Conservation (phyloP, 2,329 filamentous ascomycete species). For the Ophiocordyceps camponoti-saundersi region DNA sequence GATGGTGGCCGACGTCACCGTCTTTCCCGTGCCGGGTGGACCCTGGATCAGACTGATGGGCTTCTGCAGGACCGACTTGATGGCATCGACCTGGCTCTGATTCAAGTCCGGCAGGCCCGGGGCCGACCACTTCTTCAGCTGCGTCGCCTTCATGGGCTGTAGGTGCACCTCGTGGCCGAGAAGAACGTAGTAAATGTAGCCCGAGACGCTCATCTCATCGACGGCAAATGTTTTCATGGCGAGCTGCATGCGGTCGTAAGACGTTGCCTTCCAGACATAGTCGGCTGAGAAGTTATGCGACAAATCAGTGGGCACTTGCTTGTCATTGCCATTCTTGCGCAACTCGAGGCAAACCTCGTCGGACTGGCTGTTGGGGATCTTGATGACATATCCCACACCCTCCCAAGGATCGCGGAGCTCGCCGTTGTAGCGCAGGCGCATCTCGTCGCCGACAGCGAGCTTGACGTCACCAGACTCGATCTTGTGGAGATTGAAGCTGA, state of each 20-base stretch:
- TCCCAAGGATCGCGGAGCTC: constrained; percentile 89
- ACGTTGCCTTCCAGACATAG: constrained; percentile 99
- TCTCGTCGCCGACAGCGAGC: constrained; percentile 92
- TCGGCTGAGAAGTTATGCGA: constrained; percentile 97
- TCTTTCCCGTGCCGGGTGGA: constrained; percentile 93
- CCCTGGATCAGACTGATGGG: constrained; percentile 93
- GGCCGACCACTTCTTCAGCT: constrained; percentile 94
- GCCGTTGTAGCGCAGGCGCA: constrained; percentile 92
- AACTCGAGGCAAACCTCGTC: constrained; percentile 94
- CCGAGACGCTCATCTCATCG: constrained; percentile 95
- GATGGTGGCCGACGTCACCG: constrained; percentile 93
- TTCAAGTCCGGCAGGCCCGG: constrained; percentile 90
- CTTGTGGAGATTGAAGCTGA: constrained; percentile 90
- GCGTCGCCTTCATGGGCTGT: constrained; percentile 84
- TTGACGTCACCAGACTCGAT: constrained; percentile 97
- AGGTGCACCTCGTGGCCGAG: constrained; percentile 89
- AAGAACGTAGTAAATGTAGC: constrained; percentile 95
- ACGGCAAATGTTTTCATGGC: constrained; percentile 99
- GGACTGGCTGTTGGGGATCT: constrained; percentile 97
- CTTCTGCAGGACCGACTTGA: constrained; percentile 86
- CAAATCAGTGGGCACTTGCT: constrained; percentile 87
- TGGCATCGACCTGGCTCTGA: constrained; percentile 86
- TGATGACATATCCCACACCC: constrained; percentile 95
- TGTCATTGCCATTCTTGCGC: constrained; percentile 87
- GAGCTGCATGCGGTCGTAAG: constrained; percentile 96